Evolutionary conservation across 2,329 filamentous ascomycete genomes (phyloP), one percentile per base, ranked within the genome.

Genomic region (Colletotrichum destructivum): DNA sequence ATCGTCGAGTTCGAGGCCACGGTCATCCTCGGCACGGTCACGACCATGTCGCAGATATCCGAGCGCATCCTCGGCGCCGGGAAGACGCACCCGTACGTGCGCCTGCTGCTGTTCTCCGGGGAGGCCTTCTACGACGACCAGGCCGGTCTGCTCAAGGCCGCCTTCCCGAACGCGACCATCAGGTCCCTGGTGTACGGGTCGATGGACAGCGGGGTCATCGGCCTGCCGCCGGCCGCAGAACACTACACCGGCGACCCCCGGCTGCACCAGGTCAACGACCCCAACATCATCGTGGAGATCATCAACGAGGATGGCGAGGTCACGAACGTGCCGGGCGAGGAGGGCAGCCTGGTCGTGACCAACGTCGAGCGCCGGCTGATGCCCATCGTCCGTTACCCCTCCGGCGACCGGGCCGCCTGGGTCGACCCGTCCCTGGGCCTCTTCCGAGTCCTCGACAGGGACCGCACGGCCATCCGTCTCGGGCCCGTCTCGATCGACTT

Each of bases 51-150:
- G 13, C 69, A 71, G 26, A 40, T 71, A 4, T 47, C 69, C 16
- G 69, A 71, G 1, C 52, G 69, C 40, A 49, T 55, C 18, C 65
- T 71, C 18, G 15, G 9, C 8, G 46, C 38, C 5, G 69, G 65
- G 0, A 63, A 54, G 21, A 69, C 52, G 0, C 46, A 69, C 40
- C 65, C 69, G 0, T 62, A 40, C 4, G 69, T 71, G 18, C 65
- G 69, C 2, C 31, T 71, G 26, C 65, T 71, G 5, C 65, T 71
- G 13, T 71, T 71, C 52, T 71, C 69, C n/a, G 69, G 69, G 11
- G 69, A 71, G 35, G 65, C 69, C 1, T 64, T 69, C 6, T 71
- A 71, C 47, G 69, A 71, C 13, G 69, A 71, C 13, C 69, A 71
- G 18, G 69, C 65, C 7, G 46, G 52, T 8, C 40, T 64, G 4